A percentile compares a stretch with the other conserved stretches of the same genome.
phyloP scores from a whole-genome alignment of 129 eudicot species.

The Heracleum sosnowskyi region DNA sequence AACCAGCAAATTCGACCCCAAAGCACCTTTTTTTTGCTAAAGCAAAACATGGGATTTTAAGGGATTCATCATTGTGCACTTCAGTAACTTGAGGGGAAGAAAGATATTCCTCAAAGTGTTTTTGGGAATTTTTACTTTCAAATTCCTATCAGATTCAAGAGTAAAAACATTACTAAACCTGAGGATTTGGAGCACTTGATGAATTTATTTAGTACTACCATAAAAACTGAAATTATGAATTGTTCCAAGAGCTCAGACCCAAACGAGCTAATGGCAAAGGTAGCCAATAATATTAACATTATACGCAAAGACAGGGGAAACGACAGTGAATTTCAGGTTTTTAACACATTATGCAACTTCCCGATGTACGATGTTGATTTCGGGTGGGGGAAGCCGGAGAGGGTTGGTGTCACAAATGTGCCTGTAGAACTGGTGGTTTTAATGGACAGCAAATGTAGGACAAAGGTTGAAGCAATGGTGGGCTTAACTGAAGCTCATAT shows the following conservation, averaged over 20 bases:
- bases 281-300: neutral
- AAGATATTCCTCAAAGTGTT: neutral
- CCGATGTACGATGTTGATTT: conserved; percentile 20
- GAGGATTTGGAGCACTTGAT: neutral
- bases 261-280: neutral
- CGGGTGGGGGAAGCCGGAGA: conserved; percentile 22
- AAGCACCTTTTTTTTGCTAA: too few species aligned
- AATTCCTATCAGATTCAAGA: neutral
- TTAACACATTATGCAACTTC: conserved; percentile 7
- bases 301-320: neutral
- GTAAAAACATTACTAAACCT: neutral
- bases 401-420: neutral
- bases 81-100: conserved; percentile 5
- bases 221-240: neutral
- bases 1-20: too few species aligned
- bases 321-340: neutral
- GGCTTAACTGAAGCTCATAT: conserved; percentile 7
- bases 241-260: neutral
- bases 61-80: neutral
- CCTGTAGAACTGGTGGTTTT: neutral
- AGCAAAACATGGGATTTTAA: neutral
- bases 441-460: conserved; percentile 13
- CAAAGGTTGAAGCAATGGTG: conserved; percentile 16
- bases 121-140: neutral
- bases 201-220: neutral